These are phyloP conservation scores for Solanum megistacrolobum DNA, from an alignment of 257 asterid genomes.

Conservation along the genomic window DNA sequence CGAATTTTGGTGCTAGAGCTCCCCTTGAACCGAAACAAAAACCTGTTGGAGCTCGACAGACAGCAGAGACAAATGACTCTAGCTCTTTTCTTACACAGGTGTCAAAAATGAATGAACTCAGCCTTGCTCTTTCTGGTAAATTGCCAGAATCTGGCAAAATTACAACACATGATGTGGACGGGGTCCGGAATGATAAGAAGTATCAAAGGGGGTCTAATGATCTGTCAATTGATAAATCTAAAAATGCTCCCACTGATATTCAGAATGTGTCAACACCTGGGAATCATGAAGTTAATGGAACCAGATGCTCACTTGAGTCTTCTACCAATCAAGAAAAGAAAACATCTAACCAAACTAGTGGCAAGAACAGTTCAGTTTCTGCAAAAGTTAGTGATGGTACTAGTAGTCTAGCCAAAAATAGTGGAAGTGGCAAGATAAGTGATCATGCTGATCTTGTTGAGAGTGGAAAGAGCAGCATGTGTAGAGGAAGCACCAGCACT, in stretches of 20 bases:
- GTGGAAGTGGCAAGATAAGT: conserved; percentile 7
- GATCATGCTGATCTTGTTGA: conserved; percentile 8
- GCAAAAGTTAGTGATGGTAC: conserved; percentile 13
- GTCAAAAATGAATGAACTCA: background rate
- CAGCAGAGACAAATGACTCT: background rate
- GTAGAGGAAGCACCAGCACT: conserved; percentile 25
- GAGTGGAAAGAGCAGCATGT: conserved; percentile 25
- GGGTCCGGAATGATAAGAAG: background rate
- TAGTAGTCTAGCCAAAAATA: conserved; percentile 12
- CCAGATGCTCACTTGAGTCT: conserved; percentile 11
- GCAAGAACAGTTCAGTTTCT: conserved; percentile 19
- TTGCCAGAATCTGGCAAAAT: conserved; percentile 11
- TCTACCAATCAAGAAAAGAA: conserved; percentile 12
- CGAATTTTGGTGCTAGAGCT: conserved; percentile 10
- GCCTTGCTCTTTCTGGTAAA: background rate
- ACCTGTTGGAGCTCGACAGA: conserved; percentile 1
- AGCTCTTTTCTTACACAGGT: conserved; percentile 3
- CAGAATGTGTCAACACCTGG: conserved; percentile 12
- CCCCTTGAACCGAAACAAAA: background rate
- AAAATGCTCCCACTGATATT: conserved; percentile 3
- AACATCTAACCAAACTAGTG: conserved; percentile 5
- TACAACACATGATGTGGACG: background rate
- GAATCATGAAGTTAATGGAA: background rate
- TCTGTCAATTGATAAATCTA: conserved; percentile 12
- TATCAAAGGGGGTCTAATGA: background rate